Evolutionary conservation across 176 grass and related monocot genomes (phyloP).

Genomic region (Rhynchospora tenuis): DNA sequence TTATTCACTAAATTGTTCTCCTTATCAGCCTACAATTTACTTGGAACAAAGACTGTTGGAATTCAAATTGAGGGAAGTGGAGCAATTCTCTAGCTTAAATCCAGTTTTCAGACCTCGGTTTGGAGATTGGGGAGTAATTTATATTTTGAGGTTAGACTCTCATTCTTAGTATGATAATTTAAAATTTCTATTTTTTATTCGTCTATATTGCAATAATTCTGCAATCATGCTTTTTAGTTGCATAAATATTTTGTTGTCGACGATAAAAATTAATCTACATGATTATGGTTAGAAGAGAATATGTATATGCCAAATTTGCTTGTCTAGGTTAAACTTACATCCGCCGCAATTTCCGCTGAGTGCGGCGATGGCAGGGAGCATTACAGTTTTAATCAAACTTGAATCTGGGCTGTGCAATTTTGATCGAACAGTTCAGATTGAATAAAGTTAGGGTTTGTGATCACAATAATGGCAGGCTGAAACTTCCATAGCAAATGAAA

Average conservation of each 20-base stretch:
- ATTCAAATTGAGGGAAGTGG: background rate
- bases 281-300: background rate
- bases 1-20: background rate
- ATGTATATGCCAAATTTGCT: background rate
- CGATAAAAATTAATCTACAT: background rate
- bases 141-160: conserved; percentile 14
- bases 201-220: background rate
- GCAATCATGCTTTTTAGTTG: background rate
- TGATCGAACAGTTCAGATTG: conserved; percentile 3
- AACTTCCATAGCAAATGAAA: background rate
- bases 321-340: background rate
- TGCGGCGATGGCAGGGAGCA: background rate
- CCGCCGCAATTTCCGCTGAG: background rate
- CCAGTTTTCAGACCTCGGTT: background rate
- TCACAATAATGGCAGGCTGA: background rate
- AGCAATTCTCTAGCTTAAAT: background rate
- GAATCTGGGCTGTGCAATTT: background rate
- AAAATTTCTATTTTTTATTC: conserved; percentile 11
- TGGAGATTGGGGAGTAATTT: background rate
- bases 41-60: conserved; percentile 1
- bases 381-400: background rate
- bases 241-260: background rate
- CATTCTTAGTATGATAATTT: background rate
- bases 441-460: background rate
- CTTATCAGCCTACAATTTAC: background rate